These are phyloP conservation scores for Sparassis latifolia DNA, from an alignment of 1,284 basidiomycete genomes.

Conservation along the genomic window DNA sequence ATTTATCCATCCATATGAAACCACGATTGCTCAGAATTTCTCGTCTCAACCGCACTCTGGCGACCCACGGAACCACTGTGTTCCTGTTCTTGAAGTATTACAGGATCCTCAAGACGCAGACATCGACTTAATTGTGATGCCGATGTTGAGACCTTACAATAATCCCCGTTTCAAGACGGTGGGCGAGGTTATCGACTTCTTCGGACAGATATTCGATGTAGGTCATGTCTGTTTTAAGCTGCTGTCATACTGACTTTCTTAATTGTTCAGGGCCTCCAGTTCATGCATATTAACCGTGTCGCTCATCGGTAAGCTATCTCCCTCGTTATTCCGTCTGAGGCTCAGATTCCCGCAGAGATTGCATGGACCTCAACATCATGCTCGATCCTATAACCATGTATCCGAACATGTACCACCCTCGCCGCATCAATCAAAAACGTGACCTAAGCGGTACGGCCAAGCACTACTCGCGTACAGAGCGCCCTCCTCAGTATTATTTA, in stretches of 20 bases:
- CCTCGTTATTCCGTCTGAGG: not conserved
- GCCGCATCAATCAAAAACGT: constrained; percentile 1
- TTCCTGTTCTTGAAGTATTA: constrained; percentile 19
- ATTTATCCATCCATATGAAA: constrained; percentile 9
- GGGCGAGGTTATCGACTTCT: constrained; percentile 24
- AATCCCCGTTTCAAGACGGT: constrained; percentile 18
- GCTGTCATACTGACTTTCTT: not conserved
- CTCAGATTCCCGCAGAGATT: constrained; percentile 28
- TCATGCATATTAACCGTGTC: constrained; percentile 17
- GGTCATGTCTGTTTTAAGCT: not conserved
- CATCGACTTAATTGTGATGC: constrained; percentile 19
- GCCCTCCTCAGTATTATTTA: constrained; percentile 25
- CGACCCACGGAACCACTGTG: constrained; percentile 16
- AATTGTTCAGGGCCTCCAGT: constrained; percentile 15
- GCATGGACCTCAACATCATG: constrained; percentile 30
- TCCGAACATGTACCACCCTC: constrained; percentile 23
- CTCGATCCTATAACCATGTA: constrained; percentile 26
- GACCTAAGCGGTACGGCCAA: constrained; percentile 17
- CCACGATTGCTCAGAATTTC: constrained; percentile 14
- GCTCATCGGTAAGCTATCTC: constrained; percentile 17
- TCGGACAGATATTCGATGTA: constrained; percentile 25
- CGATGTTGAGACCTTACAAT: constrained; percentile 15
- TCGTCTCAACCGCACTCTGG: constrained; percentile 9
- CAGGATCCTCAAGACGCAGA: constrained; percentile 9
- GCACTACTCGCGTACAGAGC: constrained; percentile 20